Base-by-base conservation (phyloP, 768 basidiomycete species). In the Candolleomyces eurysporus region DNA sequence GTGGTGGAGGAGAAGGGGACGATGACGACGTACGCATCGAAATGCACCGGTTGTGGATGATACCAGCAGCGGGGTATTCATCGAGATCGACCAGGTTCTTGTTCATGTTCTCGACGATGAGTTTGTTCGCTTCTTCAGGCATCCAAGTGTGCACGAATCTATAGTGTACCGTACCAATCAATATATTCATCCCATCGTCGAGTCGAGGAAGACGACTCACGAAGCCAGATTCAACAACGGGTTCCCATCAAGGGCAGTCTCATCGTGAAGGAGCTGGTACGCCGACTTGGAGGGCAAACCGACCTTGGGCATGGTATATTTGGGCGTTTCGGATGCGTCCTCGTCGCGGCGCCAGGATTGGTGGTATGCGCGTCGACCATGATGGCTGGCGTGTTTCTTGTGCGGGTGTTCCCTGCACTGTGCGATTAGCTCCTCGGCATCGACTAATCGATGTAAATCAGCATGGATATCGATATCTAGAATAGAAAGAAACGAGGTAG, bases 81-180 rank as follows among this genome's bases (percentile, higher is more conserved):
- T 87, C 86, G n/a, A 81, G 74, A 72, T 88, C 87, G 36, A 87
- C 84, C 19, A 84, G 77, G 67, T 88, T 89, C 63, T 87, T 87
- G 72, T 78, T 81, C 61, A 87, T 72, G 67, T 88, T 87, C 71
- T 88, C 86, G 68, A 81, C 74, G 70, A 86, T 83, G 57, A 88
- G 76, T 63, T 82, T 81, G 60, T 81, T 71, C 2, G 79, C 83
- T 39, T 82, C 76, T 39, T 79, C 78, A 13, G 82, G 79, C 83
- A 84, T 85, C 81, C 82, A 85, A 2, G 87, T 89, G 66, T 80
- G 80, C 7, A 80, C 79, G 58, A 81, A 81, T 17, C 79, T 80
- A 49, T 26, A 26, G 26, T 4, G 26, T 4, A 26, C 26, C 2
- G 26, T 26, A 26, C 4, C 26, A 26, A 26, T 26, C 26, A 26